phyloP scores from a whole-genome alignment of 2,329 filamentous ascomycete species.

The Endocalyx cinctus region DNA sequence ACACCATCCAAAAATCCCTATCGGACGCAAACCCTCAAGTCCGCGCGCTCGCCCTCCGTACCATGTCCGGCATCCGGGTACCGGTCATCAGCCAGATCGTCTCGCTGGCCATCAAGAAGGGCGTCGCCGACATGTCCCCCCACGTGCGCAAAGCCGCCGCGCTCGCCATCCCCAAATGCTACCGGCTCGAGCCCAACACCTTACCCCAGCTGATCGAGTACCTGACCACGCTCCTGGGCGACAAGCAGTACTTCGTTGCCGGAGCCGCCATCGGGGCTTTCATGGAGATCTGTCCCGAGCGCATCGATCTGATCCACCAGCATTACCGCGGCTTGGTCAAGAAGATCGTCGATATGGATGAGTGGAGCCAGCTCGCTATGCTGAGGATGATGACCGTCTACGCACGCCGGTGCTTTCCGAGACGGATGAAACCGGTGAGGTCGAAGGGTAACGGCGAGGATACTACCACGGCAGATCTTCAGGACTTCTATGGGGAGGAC shows the following conservation, averaged over 20 bases:
- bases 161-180: constrained; percentile 92
- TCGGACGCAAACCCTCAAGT: constrained; percentile 89
- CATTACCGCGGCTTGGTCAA: constrained; percentile 81
- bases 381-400: constrained; percentile 80
- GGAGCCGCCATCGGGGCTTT: constrained; percentile 89
- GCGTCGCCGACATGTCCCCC: constrained; percentile 88
- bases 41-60: constrained; percentile 84
- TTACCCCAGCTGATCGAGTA: constrained; percentile 82
- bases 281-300: constrained; percentile 81
- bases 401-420: constrained; percentile 81
- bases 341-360: constrained; percentile 97
- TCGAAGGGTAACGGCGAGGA: constrained; percentile 25
- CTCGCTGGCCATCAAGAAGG: constrained; percentile 90
- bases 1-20: constrained; percentile 96
- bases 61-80: constrained; percentile 96
- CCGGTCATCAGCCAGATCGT: constrained; percentile 98
- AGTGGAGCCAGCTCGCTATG: constrained; percentile 90
- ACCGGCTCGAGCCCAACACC: constrained; percentile 81
- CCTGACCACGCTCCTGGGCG: constrained; percentile 70
- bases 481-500: constrained; percentile 79
- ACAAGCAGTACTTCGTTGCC: constrained; percentile 95
- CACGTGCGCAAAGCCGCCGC: constrained; percentile 90
- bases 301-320: constrained; percentile 83
- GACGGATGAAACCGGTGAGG: constrained; percentile 55
- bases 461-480: constrained; percentile 45